Conservation (phyloP, 2,329 filamentous ascomycete genomes). For the Exutisphaerella laricina region DNA sequence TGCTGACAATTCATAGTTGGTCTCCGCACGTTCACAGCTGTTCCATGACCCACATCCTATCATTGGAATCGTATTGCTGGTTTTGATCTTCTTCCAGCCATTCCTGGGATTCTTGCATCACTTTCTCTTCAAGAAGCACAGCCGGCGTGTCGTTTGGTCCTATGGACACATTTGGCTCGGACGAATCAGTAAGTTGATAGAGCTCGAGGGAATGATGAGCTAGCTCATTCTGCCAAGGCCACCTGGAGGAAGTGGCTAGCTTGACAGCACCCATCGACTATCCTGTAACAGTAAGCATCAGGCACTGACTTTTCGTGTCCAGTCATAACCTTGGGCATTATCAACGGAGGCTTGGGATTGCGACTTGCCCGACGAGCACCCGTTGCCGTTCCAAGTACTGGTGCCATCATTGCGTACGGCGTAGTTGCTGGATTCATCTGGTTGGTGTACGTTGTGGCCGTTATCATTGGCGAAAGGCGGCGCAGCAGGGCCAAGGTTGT, state of each 20-base stretch:
- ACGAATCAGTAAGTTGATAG: too few species aligned
- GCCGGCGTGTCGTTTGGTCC: constrained; percentile 43
- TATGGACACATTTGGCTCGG: constrained; percentile 53
- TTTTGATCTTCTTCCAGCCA: constrained; percentile 51
- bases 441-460: constrained; percentile 36
- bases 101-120: constrained; percentile 51
- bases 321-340: constrained; percentile 49
- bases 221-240: too few species aligned
- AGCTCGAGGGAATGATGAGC: too few species aligned
- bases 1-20: constrained; percentile 2
- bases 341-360: constrained; percentile 54
- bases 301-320: too few species aligned
- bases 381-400: constrained; percentile 23
- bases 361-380: constrained; percentile 40
- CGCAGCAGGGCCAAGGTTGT: constrained; percentile 10
- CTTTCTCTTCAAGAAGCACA: constrained; percentile 45
- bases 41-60: constrained; percentile 45
- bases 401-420: constrained; percentile 45
- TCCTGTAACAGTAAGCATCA: too few species aligned
- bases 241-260: too few species aligned
- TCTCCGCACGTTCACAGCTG: constrained; percentile 16
- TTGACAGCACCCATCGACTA: too few species aligned
- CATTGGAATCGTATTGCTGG: constrained; percentile 50
- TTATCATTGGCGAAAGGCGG: constrained; percentile 19
- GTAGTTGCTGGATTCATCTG: constrained; percentile 48